phyloP scores from a whole-genome alignment of 306 rosid genomes.

The Geum urbanum region DNA sequence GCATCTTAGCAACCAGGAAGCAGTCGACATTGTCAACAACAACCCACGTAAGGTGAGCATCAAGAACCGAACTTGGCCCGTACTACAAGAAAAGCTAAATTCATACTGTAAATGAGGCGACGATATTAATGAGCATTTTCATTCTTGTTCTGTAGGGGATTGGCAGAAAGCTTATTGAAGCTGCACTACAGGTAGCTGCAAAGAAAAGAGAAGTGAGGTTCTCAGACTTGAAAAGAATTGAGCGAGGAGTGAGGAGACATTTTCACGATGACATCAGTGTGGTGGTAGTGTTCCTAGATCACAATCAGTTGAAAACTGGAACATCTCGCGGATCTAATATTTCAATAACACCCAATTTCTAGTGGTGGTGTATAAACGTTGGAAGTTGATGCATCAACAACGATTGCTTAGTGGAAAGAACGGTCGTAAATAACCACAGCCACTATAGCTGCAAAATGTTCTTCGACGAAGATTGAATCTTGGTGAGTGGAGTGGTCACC shows the following conservation, averaged over 20 bases:
- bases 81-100: not conserved
- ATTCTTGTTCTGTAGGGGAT: conserved; percentile 48
- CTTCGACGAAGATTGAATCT: not conserved
- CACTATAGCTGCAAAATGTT: not conserved
- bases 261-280: conserved; percentile 85
- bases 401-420: not conserved
- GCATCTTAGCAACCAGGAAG: conserved; percentile 76
- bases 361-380: not conserved
- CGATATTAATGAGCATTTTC: not conserved
- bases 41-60: conserved; percentile 49
- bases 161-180: conserved; percentile 56
- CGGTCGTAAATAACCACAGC: not conserved
- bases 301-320: conserved; percentile 25
- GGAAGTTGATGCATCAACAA: not conserved
- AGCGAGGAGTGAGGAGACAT: conserved; percentile 73
- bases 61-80: not conserved
- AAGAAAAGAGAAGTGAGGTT: conserved; percentile 80
- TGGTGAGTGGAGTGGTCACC: too few relatives aligned
- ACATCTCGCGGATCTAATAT: conserved; percentile 39
- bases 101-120: too few relatives aligned
- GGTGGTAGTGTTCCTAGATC: conserved; percentile 63
- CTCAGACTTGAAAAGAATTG: conserved; percentile 65
- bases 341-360: conserved; percentile 56
- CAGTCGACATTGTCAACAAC: conserved; percentile 57
- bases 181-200: conserved; percentile 80